Evolutionary conservation across 768 basidiomycete species (phyloP).

Genomic region (Naganishia kalamii): DNA sequence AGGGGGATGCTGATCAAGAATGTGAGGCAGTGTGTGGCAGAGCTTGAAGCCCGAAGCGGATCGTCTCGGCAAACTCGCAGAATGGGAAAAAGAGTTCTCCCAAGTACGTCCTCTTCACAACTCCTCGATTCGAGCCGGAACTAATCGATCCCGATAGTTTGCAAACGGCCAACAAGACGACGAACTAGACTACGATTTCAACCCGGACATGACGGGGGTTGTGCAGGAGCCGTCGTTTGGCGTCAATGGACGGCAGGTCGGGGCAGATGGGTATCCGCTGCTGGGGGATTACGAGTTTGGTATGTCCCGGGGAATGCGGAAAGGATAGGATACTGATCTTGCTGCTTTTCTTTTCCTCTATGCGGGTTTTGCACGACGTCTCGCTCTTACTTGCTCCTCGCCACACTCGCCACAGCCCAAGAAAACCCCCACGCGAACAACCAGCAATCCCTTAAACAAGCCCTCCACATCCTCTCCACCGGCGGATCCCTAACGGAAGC

Average conservation of each 20-base stretch:
- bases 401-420: constrained; percentile 51
- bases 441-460: constrained; percentile 6
- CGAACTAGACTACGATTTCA: constrained; percentile 27
- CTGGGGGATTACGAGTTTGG: constrained; percentile 70
- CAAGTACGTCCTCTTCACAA: constrained; percentile 38
- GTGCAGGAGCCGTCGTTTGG: constrained; percentile 18
- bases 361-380: too few relatives aligned
- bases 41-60: constrained; percentile 42
- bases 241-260: constrained; percentile 24
- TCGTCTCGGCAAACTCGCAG: constrained; percentile 38
- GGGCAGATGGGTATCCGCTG: constrained; percentile 66
- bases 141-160: constrained; percentile 39
- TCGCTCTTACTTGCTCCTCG: not conserved
- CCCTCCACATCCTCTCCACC: constrained; percentile 55
- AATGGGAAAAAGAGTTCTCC: constrained; percentile 45
- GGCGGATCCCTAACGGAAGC: constrained; percentile 85
- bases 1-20: not conserved
- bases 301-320: constrained; percentile 46
- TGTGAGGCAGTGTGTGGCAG: constrained; percentile 37
- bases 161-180: constrained; percentile 23
- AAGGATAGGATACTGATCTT: too few relatives aligned
- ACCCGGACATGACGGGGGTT: constrained; percentile 29
- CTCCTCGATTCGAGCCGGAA: not conserved
- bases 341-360: too few relatives aligned
- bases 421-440: constrained; percentile 60